Conservation (phyloP, 2,329 filamentous ascomycete species). For the Cladophialophora psammophila region DNA sequence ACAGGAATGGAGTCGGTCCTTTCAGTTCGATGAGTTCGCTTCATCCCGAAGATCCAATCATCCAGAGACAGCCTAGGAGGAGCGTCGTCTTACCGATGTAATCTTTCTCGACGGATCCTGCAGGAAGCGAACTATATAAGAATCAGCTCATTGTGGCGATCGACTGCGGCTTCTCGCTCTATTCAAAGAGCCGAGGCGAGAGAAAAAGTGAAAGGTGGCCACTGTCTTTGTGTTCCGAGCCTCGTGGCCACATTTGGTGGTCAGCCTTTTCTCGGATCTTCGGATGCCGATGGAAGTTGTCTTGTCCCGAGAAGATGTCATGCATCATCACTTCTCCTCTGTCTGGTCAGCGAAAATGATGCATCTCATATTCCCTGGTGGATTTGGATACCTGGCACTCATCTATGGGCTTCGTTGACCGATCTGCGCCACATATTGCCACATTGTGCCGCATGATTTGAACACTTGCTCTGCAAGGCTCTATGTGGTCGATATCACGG, state of each 20-base stretch:
- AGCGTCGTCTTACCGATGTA: conserved; percentile 35
- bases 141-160: conserved; percentile 20
- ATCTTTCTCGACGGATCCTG: conserved; percentile 9
- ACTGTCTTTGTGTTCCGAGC: neutral
- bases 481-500: neutral
- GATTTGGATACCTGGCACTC: neutral
- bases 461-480: neutral
- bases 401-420: neutral
- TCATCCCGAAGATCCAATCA: conserved; percentile 34
- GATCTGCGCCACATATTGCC: neutral
- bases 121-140: conserved; percentile 17
- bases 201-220: neutral
- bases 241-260: conserved; percentile 17
- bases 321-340: neutral
- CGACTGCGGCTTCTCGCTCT: conserved; percentile 3
- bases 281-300: conserved; percentile 1
- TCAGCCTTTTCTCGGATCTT: conserved; percentile 9
- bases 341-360: neutral
- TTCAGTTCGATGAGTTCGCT: conserved; percentile 37
- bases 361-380: neutral
- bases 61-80: conserved; percentile 35
- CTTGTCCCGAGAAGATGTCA: conserved; percentile 7
- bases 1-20: conserved; percentile 34
- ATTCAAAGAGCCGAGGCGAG: neutral
- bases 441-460: neutral